Evolutionary conservation across 768 basidiomycete genomes (phyloP).

Genomic region (Boletus pseudopeckii): DNA sequence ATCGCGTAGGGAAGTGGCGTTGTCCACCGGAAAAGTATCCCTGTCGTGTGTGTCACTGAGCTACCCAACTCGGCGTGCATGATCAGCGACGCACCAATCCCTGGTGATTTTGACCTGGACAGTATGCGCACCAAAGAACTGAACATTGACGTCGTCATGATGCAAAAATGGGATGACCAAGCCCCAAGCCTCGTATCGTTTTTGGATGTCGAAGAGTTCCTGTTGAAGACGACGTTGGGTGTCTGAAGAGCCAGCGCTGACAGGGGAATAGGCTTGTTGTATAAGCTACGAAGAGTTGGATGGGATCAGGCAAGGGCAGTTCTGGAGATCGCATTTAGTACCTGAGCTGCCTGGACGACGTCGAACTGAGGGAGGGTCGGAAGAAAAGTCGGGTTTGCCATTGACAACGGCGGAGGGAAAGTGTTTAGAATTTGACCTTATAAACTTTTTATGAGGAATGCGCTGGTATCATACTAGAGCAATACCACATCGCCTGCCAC

Average conservation of each 20-base stretch:
- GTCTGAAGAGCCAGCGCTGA: conserved; percentile 49
- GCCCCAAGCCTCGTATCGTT: conserved; percentile 78
- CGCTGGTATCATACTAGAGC: background rate
- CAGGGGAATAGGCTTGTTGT: conserved; percentile 60
- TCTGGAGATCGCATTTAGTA: conserved; percentile 31
- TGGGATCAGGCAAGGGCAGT: conserved; percentile 7
- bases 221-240: conserved; percentile 62
- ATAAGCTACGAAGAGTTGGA: conserved; percentile 50
- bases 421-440: background rate
- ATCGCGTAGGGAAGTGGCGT: conserved; percentile 56
- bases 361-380: conserved; percentile 52
- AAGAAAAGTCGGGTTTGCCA: conserved; percentile 40
- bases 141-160: conserved; percentile 73
- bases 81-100: conserved; percentile 64
- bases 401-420: conserved; percentile 1
- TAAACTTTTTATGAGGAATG: background rate
- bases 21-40: conserved; percentile 69
- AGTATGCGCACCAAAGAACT: conserved; percentile 94
- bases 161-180: conserved; percentile 74
- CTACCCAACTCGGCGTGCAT: background rate
- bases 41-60: conserved; percentile 36
- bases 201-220: conserved; percentile 75
- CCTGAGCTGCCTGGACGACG: conserved; percentile 57
- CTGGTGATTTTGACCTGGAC: conserved; percentile 90
- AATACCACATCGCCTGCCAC: background rate